A percentile compares a stretch with the other conserved stretches of the same genome.
Evolutionary conservation across 1,139 yeast genomes (phyloP).

Genomic region (Ashbya aceris): DNA sequence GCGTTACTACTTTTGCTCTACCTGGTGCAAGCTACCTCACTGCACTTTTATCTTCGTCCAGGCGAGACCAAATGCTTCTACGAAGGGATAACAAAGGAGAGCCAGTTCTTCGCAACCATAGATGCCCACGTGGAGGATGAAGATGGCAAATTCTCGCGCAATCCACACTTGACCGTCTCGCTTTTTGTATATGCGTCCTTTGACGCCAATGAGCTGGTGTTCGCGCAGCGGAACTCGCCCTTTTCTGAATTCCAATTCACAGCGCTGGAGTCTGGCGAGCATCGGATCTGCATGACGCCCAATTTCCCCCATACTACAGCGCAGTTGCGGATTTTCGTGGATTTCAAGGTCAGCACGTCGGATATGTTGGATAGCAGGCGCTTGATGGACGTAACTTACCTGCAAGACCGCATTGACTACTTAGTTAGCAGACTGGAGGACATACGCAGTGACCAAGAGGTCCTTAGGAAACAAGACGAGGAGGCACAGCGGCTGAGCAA

Average conservation of each 20-base stretch:
- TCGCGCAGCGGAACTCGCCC: constrained; percentile 43
- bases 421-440: constrained; percentile 40
- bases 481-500: constrained; percentile 48
- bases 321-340: constrained; percentile 38
- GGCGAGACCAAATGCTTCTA: constrained; percentile 39
- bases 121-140: constrained; percentile 30
- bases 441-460: constrained; percentile 44
- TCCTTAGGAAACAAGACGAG: constrained; percentile 45
- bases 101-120: constrained; percentile 41
- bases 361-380: constrained; percentile 40
- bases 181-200: constrained; percentile 48
- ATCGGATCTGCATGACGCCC: constrained; percentile 51
- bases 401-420: constrained; percentile 37
- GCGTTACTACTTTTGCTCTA: neutral
- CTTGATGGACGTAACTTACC: constrained; percentile 34
- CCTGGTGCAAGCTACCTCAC: constrained; percentile 8
- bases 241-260: constrained; percentile 54
- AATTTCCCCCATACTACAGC: constrained; percentile 36
- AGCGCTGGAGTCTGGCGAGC: constrained; percentile 54
- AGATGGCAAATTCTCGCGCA: constrained; percentile 30
- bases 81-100: constrained; percentile 43
- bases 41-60: constrained; percentile 29
- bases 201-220: constrained; percentile 48
- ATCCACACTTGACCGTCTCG: constrained; percentile 31
- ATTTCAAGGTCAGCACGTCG: constrained; percentile 42